phyloP scores from a whole-genome alignment of 257 asterid genomes.

The Capsicum rhomboideum region DNA sequence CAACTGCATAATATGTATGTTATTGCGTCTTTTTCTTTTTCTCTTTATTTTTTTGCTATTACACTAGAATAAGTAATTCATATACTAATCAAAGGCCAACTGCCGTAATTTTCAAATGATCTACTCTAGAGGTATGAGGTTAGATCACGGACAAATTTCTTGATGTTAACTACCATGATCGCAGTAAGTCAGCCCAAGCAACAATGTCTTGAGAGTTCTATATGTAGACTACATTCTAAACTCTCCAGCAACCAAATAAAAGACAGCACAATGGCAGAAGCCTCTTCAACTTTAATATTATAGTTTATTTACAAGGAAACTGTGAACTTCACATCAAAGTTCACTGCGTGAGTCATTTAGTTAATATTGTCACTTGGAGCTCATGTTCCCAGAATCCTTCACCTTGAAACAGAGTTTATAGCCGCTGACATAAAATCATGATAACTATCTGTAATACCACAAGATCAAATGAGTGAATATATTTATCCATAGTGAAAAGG shows the following conservation, averaged over 20 bases:
- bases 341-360: not conserved
- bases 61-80: too few relatives aligned
- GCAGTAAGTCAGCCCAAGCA: not conserved
- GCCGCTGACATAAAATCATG: too few relatives aligned
- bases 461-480: too few relatives aligned
- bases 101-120: too few relatives aligned
- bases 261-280: not conserved
- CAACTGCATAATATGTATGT: too few relatives aligned
- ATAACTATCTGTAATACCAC: too few relatives aligned
- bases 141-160: not conserved
- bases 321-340: not conserved
- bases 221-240: not conserved
- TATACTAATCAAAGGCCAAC: too few relatives aligned
- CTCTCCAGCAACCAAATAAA: not conserved
- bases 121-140: not conserved
- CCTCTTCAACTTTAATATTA: not conserved
- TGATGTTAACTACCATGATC: not conserved
- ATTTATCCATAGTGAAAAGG: too few relatives aligned
- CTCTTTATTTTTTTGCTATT: too few relatives aligned
- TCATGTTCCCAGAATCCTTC: not conserved
- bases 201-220: not conserved
- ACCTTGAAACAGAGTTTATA: too few relatives aligned
- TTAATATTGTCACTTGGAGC: not conserved
- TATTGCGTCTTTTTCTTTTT: too few relatives aligned
- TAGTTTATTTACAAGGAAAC: not conserved